A percentile compares a stretch with the other conserved stretches of the same genome.
Evolutionary conservation across 257 asterid genomes (phyloP).

Genomic region (Cynanchum wilfordii): DNA sequence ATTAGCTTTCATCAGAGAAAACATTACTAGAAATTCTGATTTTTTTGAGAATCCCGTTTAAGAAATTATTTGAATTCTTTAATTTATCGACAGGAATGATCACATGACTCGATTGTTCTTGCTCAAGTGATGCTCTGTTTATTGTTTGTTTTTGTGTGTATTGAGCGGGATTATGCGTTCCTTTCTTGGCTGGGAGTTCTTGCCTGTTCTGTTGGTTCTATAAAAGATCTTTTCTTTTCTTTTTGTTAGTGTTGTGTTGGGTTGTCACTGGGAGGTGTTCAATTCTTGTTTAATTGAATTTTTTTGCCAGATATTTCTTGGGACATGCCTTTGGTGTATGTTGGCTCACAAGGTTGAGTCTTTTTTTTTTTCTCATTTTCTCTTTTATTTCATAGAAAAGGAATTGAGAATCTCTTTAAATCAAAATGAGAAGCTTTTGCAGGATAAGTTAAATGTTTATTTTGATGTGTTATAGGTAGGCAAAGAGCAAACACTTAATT

Average conservation of each 20-base stretch:
- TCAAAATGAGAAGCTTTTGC: not conserved
- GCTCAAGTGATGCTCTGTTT: not conserved
- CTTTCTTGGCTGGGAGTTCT: not conserved
- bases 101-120: not conserved
- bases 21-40: not conserved
- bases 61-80: not conserved
- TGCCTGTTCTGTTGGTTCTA: not conserved
- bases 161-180: not conserved
- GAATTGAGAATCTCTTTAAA: not conserved
- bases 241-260: not conserved
- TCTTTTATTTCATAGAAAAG: not conserved
- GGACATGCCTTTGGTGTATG: not conserved
- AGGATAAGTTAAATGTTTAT: not conserved
- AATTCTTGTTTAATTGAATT: not conserved
- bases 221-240: not conserved
- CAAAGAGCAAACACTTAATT: not conserved
- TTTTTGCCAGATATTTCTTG: not conserved
- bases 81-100: not conserved
- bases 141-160: too few species aligned
- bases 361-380: not conserved
- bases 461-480: too few species aligned
- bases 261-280: not conserved
- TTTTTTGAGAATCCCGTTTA: not conserved
- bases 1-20: not conserved
- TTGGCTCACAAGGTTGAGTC: not conserved